Percentiles rank a stretch among this genome's conserved stretches.
These are phyloP conservation scores for Lactifluus echinatus DNA, from an alignment of 768 basidiomycete genomes.

Conservation along the genomic window DNA sequence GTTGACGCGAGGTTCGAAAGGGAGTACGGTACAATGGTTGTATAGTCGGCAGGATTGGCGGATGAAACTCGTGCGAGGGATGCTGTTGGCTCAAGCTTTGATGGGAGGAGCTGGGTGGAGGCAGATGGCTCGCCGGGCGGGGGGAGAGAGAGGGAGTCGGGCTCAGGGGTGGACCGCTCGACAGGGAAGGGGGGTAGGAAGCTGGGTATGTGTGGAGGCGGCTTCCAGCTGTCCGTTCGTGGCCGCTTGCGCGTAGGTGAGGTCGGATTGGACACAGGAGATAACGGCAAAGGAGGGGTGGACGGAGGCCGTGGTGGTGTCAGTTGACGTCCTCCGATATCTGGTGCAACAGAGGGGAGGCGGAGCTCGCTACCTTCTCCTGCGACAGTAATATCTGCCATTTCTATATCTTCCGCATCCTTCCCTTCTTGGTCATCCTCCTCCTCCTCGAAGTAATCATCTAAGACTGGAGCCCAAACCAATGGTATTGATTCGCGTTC, in stretches of 20 bases:
- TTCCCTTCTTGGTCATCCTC: constrained; percentile 27
- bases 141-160: constrained; percentile 30
- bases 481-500: constrained; percentile 49
- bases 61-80: constrained; percentile 36
- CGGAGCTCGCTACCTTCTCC: constrained; percentile 13
- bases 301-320: constrained; percentile 23
- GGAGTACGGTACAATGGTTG: constrained; percentile 63
- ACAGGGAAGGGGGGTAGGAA: constrained; percentile 63
- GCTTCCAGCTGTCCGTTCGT: constrained; percentile 47
- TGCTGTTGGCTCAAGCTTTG: constrained; percentile 29
- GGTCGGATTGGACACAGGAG: constrained; percentile 51
- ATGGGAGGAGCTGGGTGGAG: constrained; percentile 31
- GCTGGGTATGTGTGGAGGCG: constrained; percentile 55
- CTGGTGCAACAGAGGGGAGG: constrained; percentile 10
- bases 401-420: constrained; percentile 10
- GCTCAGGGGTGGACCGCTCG: constrained; percentile 25
- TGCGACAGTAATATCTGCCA: constrained; percentile 14
- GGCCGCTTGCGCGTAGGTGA: constrained; percentile 51
- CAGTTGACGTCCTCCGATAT: constrained; percentile 10
- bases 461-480: constrained; percentile 29
- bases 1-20: constrained; percentile 59
- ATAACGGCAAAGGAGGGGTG: constrained; percentile 42
- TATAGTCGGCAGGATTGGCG: constrained; percentile 52
- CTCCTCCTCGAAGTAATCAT: constrained; percentile 24
- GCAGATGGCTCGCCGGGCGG: constrained; percentile 28